Evolutionary conservation across 2,329 filamentous ascomycete genomes (phyloP), one percentile per base, ranked within the genome.

Genomic region (Venturia nashicola): DNA sequence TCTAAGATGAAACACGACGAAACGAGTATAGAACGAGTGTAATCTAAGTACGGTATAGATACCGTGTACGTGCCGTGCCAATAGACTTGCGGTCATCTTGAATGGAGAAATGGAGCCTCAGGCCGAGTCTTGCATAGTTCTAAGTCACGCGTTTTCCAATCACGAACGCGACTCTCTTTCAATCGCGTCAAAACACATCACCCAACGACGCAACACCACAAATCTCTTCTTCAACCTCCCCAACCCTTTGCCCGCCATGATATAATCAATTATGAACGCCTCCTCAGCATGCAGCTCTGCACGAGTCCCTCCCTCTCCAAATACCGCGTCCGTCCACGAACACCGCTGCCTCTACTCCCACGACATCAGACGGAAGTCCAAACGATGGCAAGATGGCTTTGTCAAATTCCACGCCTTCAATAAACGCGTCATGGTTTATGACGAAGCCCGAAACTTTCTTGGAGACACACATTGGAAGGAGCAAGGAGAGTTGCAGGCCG

Each of bases 331-430:
- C 0, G 91, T 97, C 46, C 79, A 89, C 71, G 91, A 95, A 71
- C 95, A 88, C 74, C 82, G 84, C 66, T 97, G 92, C 73, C 85
- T 97, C 5, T 97, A 90, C 75, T 95, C 91, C 1, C 85, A 90
- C 72, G 92, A 97, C 72, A 74, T 96, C 51, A 85, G 86, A 61
- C 86, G 90, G 64, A 97, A 97, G 76, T 86, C 90, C 69, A 97
- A 97, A 73, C 82, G 90, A 66, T 97, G 92, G 92, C 90, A 96
- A 71, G 92, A 97, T 86, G 92, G 93, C 43, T 86, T 86, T 61
- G 83, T 97, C 66, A 89, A 88, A 67, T 96, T 88, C 68, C 92
- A 97, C 72, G 88, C 89, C 0, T 96, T 96, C 82, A 97, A 97
- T 77, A 90, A 86, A 71, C 86, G 90, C 5, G 79, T 94, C 65